These are phyloP conservation scores for Nannizziopsis arthrosporioides DNA, from an alignment of 2,329 filamentous ascomycete species.

Conservation along the genomic window DNA sequence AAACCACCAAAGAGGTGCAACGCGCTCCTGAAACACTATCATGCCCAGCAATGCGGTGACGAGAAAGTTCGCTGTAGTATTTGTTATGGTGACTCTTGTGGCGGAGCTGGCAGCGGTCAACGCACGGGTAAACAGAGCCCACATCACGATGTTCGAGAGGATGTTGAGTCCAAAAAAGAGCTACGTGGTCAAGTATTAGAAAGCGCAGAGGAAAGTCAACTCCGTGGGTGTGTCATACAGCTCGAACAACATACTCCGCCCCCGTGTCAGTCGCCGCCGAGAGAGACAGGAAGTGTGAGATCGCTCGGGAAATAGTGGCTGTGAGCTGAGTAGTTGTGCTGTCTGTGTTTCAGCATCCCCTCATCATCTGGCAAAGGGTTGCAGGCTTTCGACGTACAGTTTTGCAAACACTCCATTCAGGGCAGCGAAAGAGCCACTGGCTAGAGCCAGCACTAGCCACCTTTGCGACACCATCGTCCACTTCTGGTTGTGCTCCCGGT, in stretches of 20 bases:
- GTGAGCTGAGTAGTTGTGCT: constrained; percentile 53
- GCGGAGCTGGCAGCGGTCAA: constrained; percentile 49
- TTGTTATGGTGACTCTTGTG: constrained; percentile 52
- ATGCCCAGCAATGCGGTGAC: constrained; percentile 49
- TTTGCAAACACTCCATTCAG: constrained; percentile 58
- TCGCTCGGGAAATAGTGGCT: constrained; percentile 37
- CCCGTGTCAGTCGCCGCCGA: constrained; percentile 21
- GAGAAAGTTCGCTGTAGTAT: constrained; percentile 53
- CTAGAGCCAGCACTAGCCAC: constrained; percentile 47
- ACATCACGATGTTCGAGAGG: constrained; percentile 53
- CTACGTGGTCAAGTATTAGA: constrained; percentile 22
- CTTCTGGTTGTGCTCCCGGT: neutral
- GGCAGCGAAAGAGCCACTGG: constrained; percentile 51
- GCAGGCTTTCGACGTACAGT: constrained; percentile 34
- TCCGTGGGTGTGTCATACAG: constrained; percentile 34
- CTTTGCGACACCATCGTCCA: constrained; percentile 13
- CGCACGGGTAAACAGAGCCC: constrained; percentile 52
- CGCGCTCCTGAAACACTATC: constrained; percentile 45
- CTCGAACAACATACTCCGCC: constrained; percentile 42
- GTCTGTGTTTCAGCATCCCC: constrained; percentile 1
- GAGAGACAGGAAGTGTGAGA: constrained; percentile 38
- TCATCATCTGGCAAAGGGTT: too few relatives aligned
- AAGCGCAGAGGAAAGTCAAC: neutral
- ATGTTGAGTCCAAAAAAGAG: constrained; percentile 51
- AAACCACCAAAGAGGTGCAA: constrained; percentile 50